Evolutionary conservation across 2,329 filamentous ascomycete genomes (phyloP).

Genomic region (Penicillium decumbens): DNA sequence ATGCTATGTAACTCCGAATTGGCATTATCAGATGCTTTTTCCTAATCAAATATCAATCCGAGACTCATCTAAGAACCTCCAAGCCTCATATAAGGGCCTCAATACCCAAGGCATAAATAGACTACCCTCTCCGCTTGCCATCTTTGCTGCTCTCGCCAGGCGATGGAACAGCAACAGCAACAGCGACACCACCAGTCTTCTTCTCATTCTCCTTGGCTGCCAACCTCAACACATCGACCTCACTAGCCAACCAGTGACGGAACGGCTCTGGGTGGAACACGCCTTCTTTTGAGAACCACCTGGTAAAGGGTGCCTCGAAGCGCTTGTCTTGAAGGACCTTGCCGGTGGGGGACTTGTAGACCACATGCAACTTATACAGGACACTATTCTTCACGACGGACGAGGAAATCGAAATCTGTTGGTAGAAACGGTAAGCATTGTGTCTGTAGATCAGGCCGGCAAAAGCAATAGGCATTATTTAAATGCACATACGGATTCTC

Average conservation of each 20-base stretch:
- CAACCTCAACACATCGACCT: constrained; percentile 52
- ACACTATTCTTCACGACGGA: constrained; percentile 74
- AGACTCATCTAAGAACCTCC: not conserved
- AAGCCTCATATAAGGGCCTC: not conserved
- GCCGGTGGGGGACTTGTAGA: constrained; percentile 38
- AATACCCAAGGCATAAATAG: not conserved
- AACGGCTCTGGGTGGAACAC: constrained; percentile 59
- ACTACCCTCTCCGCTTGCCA: constrained; percentile 15
- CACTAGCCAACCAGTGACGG: constrained; percentile 57
- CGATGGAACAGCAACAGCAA: constrained; percentile 18
- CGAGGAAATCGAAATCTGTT: constrained; percentile 70
- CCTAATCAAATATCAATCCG: not conserved
- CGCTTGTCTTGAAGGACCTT: constrained; percentile 45
- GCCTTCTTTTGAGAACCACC: constrained; percentile 57
- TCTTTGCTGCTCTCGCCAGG: constrained; percentile 8
- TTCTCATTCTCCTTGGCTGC: constrained; percentile 42
- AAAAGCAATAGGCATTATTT: not conserved
- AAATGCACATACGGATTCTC: constrained; percentile 52
- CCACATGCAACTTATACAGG: constrained; percentile 69
- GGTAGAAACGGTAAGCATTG: constrained; percentile 33
- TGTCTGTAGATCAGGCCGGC: not conserved
- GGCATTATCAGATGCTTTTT: constrained; percentile 4
- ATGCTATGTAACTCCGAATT: constrained; percentile 1
- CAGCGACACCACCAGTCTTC: constrained; percentile 26
- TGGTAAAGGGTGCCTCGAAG: constrained; percentile 55